phyloP scores from a whole-genome alignment of 2,329 filamentous ascomycete genomes.

The Colletotrichum theobromicola region DNA sequence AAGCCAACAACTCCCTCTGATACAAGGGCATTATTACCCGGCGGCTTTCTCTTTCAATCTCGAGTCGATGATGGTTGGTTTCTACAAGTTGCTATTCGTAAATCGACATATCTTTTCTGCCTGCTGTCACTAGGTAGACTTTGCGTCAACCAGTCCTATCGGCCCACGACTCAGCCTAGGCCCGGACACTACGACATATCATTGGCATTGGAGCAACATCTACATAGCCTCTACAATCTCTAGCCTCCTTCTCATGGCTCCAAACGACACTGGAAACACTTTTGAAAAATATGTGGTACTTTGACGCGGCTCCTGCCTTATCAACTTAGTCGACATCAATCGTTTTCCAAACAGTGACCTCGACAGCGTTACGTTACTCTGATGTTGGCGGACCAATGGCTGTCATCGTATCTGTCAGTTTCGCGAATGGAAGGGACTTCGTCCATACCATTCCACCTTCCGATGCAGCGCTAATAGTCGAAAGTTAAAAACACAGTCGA shows the following conservation, averaged over 20 bases:
- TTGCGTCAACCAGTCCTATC: not conserved
- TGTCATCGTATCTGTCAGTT: not conserved
- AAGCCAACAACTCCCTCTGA: not conserved
- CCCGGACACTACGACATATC: not conserved
- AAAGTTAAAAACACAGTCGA: not conserved
- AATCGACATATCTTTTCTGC: not conserved
- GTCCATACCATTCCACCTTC: not conserved
- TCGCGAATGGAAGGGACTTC: not conserved
- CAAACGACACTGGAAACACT: not conserved
- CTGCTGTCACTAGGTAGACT: not conserved
- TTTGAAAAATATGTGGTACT: not conserved
- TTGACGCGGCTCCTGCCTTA: not conserved
- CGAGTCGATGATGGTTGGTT: accelerated
- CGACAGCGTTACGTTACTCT: not conserved
- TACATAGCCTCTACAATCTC: not conserved
- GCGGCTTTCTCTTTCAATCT: accelerated
- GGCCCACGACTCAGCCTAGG: not conserved
- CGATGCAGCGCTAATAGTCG: not conserved
- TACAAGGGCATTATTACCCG: not conserved
- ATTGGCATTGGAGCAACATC: not conserved
- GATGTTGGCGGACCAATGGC: not conserved
- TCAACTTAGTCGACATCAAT: not conserved
- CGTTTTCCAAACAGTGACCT: not conserved
- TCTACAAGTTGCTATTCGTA: not conserved
- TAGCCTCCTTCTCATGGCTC: not conserved